Conservation (phyloP, 1,139 yeast genomes). For the Williopsis jadinii region DNA sequence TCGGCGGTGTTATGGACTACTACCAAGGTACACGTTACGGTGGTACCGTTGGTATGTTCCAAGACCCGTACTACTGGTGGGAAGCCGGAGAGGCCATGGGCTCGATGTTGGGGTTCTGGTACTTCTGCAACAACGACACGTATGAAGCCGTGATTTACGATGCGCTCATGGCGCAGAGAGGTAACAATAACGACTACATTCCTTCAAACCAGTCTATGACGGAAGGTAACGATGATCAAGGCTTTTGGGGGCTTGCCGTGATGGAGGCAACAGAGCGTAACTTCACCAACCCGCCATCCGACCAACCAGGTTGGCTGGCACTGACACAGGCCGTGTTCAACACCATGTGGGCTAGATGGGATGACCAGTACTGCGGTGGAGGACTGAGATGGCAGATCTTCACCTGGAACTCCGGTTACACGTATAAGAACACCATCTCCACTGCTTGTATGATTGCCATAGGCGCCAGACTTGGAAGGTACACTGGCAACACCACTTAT, state of each 20-base stretch:
- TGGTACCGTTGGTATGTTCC: constrained; percentile 72
- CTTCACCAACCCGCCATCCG: constrained; percentile 63
- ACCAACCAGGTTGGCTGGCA: constrained; percentile 62
- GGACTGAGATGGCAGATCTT: constrained; percentile 97
- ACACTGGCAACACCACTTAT: constrained; percentile 57
- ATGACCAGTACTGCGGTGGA: constrained; percentile 63
- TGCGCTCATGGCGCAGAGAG: constrained; percentile 70
- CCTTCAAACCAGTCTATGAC: constrained; percentile 90
- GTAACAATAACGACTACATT: constrained; percentile 66
- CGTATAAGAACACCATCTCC: constrained; percentile 83
- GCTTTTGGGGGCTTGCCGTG: constrained; percentile 90
- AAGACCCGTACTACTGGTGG: constrained; percentile 94
- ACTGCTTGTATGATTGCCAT: constrained; percentile 85
- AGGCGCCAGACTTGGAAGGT: constrained; percentile 82
- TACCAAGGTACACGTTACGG: constrained; percentile 41
- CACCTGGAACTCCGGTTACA: constrained; percentile 90
- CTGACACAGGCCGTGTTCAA: constrained; percentile 77
- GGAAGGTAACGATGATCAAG: constrained; percentile 96
- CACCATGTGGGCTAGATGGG: constrained; percentile 90
- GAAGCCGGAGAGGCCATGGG: constrained; percentile 98
- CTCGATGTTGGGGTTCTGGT: constrained; percentile 67
- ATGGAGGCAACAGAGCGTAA: constrained; percentile 89
- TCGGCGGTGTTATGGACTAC: constrained; percentile 49
- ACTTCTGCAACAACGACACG: constrained; percentile 61
- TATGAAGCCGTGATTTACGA: constrained; percentile 50